These are phyloP conservation scores for Suillus subaureus DNA, from an alignment of 768 basidiomycete species.

Conservation along the genomic window DNA sequence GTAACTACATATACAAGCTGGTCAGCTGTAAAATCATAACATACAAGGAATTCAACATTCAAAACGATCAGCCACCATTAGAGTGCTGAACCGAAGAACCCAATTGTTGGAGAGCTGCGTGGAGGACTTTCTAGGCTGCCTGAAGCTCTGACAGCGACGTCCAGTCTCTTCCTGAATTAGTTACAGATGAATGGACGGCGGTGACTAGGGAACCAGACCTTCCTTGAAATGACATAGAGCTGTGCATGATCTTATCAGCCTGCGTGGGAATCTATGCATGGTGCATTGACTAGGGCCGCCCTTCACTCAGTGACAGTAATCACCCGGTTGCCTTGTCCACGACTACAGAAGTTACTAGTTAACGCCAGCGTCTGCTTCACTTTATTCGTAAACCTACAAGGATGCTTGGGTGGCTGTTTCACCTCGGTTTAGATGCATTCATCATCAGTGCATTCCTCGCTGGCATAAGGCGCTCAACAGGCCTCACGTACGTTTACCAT, in stretches of 20 bases:
- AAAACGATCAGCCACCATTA: slow-evolving; percentile 37
- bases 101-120: slow-evolving; percentile 80
- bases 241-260: too few relatives aligned
- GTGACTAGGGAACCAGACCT: too few relatives aligned
- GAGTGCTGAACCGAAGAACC: slow-evolving; percentile 81
- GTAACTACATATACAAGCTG: too few relatives aligned
- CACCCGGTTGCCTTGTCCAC: neutral
- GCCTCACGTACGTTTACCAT: slow-evolving; percentile 68
- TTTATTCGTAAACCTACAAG: neutral
- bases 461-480: slow-evolving; percentile 82
- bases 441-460: slow-evolving; percentile 82
- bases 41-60: too few relatives aligned
- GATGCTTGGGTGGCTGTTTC: slow-evolving; percentile 47
- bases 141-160: slow-evolving; percentile 61
- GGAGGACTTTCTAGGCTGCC: slow-evolving; percentile 56
- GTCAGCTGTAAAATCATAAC: too few relatives aligned
- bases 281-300: too few relatives aligned
- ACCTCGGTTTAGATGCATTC: slow-evolving; percentile 75
- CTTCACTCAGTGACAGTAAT: too few relatives aligned
- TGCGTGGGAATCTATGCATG: too few relatives aligned
- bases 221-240: too few relatives aligned
- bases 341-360: neutral
- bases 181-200: neutral
- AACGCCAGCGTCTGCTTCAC: neutral
- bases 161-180: slow-evolving; percentile 9